phyloP scores from a whole-genome alignment of 2,329 filamentous ascomycete species.

The Fonsecaea multimorphosa region DNA sequence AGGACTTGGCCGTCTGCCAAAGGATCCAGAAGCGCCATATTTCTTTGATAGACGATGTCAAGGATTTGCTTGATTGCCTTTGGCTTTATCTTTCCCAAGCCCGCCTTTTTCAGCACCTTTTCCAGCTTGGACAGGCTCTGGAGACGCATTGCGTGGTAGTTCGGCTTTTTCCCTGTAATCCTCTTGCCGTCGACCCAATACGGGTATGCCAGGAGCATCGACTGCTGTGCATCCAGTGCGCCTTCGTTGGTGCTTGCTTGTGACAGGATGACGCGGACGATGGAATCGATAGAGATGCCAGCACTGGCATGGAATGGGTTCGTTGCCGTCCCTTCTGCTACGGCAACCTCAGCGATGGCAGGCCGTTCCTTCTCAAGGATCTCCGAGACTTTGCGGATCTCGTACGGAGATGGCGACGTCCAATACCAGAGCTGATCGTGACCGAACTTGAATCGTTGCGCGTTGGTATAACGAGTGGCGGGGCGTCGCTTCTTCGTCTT shows the following conservation, averaged over 20 bases:
- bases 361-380: conserved; percentile 24
- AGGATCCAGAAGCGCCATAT: conserved; percentile 19
- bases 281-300: conserved; percentile 31
- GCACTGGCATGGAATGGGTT: conserved; percentile 34
- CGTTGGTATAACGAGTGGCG: conserved; percentile 19
- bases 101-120: conserved; percentile 27
- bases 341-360: background rate
- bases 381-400: conserved; percentile 15
- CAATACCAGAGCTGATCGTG: conserved; percentile 14
- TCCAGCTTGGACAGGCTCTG: conserved; percentile 26
- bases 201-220: conserved; percentile 33
- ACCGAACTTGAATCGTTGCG: conserved; percentile 11
- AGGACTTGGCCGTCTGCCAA: conserved; percentile 19
- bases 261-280: conserved; percentile 37
- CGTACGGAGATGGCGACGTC: background rate
- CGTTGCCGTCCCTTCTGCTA: conserved; percentile 3
- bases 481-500: conserved; percentile 1
- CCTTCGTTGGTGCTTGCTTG: conserved; percentile 37
- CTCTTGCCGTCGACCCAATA: conserved; percentile 34
- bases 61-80: conserved; percentile 27
- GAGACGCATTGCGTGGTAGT: conserved; percentile 37
- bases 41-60: conserved; percentile 28
- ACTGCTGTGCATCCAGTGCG: conserved; percentile 33
- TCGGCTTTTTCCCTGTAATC: conserved; percentile 35
- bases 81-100: conserved; percentile 27